Evolutionary conservation across 1,284 basidiomycete species (phyloP).

Genomic region (Malassezia obtusa): DNA sequence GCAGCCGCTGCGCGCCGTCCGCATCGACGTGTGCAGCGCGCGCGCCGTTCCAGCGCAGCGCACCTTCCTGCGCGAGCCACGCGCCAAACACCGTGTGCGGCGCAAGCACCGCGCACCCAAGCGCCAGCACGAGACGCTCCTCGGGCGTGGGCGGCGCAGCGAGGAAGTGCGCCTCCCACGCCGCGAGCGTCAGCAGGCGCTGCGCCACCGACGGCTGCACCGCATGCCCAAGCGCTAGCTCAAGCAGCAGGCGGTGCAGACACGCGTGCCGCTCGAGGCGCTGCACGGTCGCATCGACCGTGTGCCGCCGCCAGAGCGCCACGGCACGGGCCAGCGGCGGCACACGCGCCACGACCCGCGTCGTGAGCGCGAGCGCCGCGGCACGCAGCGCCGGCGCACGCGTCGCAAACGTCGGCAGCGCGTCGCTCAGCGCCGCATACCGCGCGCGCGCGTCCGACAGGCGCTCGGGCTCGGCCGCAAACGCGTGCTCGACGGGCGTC

Average conservation of each 20-base stretch:
- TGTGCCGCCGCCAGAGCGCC: neutral
- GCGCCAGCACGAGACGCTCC: constrained; percentile 3
- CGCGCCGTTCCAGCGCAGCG: constrained; percentile 2
- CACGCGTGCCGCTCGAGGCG: neutral
- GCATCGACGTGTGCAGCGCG: constrained; percentile 6
- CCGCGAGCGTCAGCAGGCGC: neutral
- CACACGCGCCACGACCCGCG: neutral
- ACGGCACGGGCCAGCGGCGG: neutral
- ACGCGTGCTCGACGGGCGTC: constrained; percentile 5
- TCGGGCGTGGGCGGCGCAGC: neutral
- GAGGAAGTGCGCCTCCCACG: neutral
- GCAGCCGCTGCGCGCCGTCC: neutral
- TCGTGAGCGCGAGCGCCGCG: neutral
- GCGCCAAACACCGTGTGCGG: neutral
- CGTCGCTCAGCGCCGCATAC: neutral
- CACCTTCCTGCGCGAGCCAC: neutral
- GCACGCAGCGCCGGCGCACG: neutral
- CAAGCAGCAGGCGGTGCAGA: constrained; percentile 4
- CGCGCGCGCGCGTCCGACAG: neutral
- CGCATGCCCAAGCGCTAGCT: constrained; percentile 3
- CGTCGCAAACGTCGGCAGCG: neutral
- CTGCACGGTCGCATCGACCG: neutral
- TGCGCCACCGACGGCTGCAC: neutral
- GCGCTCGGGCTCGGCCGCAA: neutral
- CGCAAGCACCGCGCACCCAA: neutral